Evolutionary conservation across 768 basidiomycete genomes (phyloP), one percentile per base, ranked within the genome.

Genomic region (Leucosporidium scottii): DNA sequence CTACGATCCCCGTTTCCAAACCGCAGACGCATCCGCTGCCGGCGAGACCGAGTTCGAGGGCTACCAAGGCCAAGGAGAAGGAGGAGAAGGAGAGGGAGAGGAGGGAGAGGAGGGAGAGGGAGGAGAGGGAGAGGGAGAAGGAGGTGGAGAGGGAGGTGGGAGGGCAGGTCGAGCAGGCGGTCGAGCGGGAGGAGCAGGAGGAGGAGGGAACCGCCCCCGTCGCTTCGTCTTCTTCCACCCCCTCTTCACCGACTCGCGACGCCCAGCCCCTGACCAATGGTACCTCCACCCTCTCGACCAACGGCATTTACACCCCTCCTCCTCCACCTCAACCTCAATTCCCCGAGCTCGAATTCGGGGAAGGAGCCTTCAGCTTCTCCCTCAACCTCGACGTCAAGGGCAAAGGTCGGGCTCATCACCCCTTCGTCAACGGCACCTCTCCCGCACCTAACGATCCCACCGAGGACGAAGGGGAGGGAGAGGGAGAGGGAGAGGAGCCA

Each of bases 271-370:
- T 64, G 3, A 30, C 51, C 17, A 61, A 61, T 30, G 69, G 65
- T 3, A 51, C 64, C 59, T 5, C 64, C 54, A n/a, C 66, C 63
- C 17, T 10, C 34, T 34, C 34, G 34, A 49, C 30, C 21, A 44
- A 62, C 58, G 28, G 54, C 48, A 8, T 23, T 30, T 58, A 62
- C 47, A 28, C 62, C 39, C 5, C 63, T n/a, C 54, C 51, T 25
- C 39, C 68, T 59, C 49, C 68, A 30, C 31, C 60, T 20, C 23
- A 57, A 34, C 68, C 61, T 23, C 34, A 62, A 85, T 93, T 93
- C 83, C 92, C 91, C 15, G 91, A 93, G 70, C 86, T 93, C 71
- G 91, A 92, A 77, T 85, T 89, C 36, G 91, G 89, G 12, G 85
- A 82, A 53, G 87, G 87, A 71, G 85, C 87, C 13, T 93, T 93